Percentiles rank a stretch among this genome's conserved stretches.
Evolutionary conservation across 306 rosid species (phyloP).

Genomic region (Psophocarpus tetragonolobus): DNA sequence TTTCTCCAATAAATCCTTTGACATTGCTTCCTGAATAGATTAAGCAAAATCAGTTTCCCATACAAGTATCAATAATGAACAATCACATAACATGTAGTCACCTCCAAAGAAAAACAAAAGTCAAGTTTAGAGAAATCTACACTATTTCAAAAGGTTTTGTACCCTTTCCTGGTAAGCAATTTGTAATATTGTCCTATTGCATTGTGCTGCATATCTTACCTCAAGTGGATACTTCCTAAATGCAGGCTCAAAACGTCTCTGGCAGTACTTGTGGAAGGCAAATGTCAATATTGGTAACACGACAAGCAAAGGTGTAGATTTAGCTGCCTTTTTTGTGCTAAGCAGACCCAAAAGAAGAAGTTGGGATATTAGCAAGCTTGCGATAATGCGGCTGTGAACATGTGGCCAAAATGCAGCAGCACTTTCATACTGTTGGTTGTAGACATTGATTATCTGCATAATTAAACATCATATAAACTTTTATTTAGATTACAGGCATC

Average conservation of each 20-base stretch:
- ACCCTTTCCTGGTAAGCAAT: not conserved
- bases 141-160: not conserved
- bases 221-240: slow-evolving; percentile 87
- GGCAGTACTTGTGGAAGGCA: slow-evolving; percentile 85
- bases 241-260: slow-evolving; percentile 87
- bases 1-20: slow-evolving; percentile 67
- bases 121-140: not conserved
- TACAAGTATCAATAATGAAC: not conserved
- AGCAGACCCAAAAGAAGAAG: slow-evolving; percentile 88
- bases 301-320: slow-evolving; percentile 86
- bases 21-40: slow-evolving; percentile 81
- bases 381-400: slow-evolving; percentile 90
- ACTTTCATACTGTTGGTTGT: slow-evolving; percentile 91
- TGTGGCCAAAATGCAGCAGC: slow-evolving; percentile 99
- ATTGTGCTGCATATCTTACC: slow-evolving; percentile 51
- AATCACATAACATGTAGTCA: not conserved
- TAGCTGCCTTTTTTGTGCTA: slow-evolving; percentile 94
- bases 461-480: slow-evolving; percentile 1
- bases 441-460: slow-evolving; percentile 89
- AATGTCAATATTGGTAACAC: slow-evolving; percentile 74
- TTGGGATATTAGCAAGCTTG: slow-evolving; percentile 91
- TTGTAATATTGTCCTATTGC: slow-evolving; percentile 19
- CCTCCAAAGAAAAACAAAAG: slow-evolving; percentile 11
- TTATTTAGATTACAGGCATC: not conserved
- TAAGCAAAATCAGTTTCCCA: slow-evolving; percentile 19